These are phyloP conservation scores for Dryas alaskensis DNA, from an alignment of 306 rosid genomes.

Conservation along the genomic window DNA sequence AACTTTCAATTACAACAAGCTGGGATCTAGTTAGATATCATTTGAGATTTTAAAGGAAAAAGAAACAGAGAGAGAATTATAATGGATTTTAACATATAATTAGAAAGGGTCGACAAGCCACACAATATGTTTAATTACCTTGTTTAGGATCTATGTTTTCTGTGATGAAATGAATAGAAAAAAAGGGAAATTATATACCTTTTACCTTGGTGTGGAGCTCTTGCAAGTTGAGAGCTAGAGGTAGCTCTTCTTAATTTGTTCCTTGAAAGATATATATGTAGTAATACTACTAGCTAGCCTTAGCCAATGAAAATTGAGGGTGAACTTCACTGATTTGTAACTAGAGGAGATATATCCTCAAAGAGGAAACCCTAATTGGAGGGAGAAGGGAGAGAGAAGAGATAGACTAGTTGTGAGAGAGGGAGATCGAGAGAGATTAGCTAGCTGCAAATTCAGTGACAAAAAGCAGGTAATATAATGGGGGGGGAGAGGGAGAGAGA, in stretches of 20 bases:
- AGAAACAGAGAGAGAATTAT: slow-evolving; percentile 5
- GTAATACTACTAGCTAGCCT: slow-evolving; percentile 19
- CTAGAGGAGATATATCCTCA: slow-evolving; percentile 26
- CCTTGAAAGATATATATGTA: slow-evolving; percentile 21
- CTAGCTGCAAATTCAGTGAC: slow-evolving; percentile 7
- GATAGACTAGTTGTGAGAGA: not conserved
- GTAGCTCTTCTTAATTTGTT: slow-evolving; percentile 32
- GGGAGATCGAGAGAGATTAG: not conserved
- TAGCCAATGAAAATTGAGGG: slow-evolving; percentile 34
- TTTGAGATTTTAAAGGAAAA: slow-evolving; percentile 29
- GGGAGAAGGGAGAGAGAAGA: slow-evolving; percentile 3
- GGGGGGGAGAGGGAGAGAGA: slow-evolving; percentile 15
- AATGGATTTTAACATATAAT: not conserved
- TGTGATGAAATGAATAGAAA: slow-evolving; percentile 9
- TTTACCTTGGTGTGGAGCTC: slow-evolving; percentile 33
- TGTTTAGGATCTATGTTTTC: not conserved
- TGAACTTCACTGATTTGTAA: slow-evolving; percentile 36
- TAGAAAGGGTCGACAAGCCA: not conserved
- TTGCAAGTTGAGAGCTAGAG: slow-evolving; percentile 30
- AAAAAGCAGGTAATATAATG: not conserved
- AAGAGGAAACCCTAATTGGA: slow-evolving; percentile 63
- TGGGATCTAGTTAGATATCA: slow-evolving; percentile 7
- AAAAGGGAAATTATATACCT: slow-evolving; percentile 24
- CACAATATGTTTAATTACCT: slow-evolving; percentile 2
- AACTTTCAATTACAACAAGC: slow-evolving; percentile 11